Conservation (phyloP, 495 filamentous ascomycete genomes). For the Daldinia concentrica region DNA sequence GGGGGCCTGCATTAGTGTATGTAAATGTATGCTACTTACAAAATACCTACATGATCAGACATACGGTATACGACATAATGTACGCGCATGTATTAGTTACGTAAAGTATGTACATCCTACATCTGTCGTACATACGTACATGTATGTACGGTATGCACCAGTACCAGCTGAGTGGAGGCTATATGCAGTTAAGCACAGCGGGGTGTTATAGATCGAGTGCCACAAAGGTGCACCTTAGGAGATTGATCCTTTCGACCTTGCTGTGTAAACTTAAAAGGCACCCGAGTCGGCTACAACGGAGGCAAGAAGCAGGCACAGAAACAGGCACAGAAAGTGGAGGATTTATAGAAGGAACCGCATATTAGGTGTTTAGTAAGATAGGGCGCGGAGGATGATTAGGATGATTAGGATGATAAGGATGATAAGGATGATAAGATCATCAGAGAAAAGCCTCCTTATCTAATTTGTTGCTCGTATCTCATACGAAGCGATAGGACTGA, state of each 20-base stretch:
- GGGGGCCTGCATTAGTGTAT: background rate
- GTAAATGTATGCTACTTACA: background rate
- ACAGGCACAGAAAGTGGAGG: background rate
- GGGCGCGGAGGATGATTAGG: background rate
- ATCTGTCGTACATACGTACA: background rate
- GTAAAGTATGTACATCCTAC: background rate
- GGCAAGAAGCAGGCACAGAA: background rate
- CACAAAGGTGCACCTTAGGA: background rate
- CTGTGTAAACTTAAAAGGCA: background rate
- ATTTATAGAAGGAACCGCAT: conserved; percentile 1
- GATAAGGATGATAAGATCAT: background rate
- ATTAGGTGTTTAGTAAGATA: background rate
- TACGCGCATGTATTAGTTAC: background rate
- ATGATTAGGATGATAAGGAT: background rate
- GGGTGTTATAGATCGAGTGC: background rate
- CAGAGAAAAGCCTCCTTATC: background rate
- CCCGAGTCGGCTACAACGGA: background rate
- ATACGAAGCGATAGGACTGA: background rate
- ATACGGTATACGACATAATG: no score
- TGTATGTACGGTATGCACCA: background rate
- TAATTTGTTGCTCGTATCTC: background rate
- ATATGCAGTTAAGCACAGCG: background rate
- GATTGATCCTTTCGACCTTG: background rate
- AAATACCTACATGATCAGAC: background rate
- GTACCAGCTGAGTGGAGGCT: background rate